Base-by-base conservation (phyloP, 257 asterid genomes). In the Solanum sitiens region DNA sequence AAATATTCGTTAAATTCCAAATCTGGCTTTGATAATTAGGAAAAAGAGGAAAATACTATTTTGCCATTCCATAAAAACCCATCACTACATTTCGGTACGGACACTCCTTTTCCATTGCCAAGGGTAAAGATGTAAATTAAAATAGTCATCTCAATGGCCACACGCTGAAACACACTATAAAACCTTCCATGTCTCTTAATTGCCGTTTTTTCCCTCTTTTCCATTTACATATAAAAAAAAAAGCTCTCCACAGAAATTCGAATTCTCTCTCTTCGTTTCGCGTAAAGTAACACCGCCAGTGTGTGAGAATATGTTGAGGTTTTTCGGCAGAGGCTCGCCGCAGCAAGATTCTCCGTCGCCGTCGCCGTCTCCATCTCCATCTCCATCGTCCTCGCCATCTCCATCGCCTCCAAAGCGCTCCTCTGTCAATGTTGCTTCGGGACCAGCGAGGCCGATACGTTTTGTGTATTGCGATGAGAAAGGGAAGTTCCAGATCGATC, bases 381-480 rank as follows among this genome's bases (percentile, higher is more conserved):
- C 89, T 68, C 86, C 88, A 6, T 35, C 95, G 88, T 86, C 88
- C 74, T 68, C 91, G 35, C 92, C 95, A 11, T 86, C 91, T 72
- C 89, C 94, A 73, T 91, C 94, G 39, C 90, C 85, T 25, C 91
- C 94, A 21, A 87, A 90, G 63, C 56, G 42, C 27, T 80, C 89
- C 40, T 47, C 94, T 56, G 10, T 91, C 23, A 93, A 90, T 76
- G 89, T 89, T 90, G 89, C 91, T 5, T 90, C 92, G 2, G 99
- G 98, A 25, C 98, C 98, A 50, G 98, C 99, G 39, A 93, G 98
- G 88, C 99, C 99, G 70, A 95, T 97, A 85, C 98, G 98, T 72
- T 92, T 97, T 16, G 99, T 97, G 72, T 96, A 94, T 90, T 91
- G 94, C 88, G 99, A 97, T 86, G 98, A 94, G 6, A 93, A 93